These are phyloP conservation scores for Magnolia kwangsiensis DNA, from an alignment of 164 flowering plant species.

Conservation along the genomic window DNA sequence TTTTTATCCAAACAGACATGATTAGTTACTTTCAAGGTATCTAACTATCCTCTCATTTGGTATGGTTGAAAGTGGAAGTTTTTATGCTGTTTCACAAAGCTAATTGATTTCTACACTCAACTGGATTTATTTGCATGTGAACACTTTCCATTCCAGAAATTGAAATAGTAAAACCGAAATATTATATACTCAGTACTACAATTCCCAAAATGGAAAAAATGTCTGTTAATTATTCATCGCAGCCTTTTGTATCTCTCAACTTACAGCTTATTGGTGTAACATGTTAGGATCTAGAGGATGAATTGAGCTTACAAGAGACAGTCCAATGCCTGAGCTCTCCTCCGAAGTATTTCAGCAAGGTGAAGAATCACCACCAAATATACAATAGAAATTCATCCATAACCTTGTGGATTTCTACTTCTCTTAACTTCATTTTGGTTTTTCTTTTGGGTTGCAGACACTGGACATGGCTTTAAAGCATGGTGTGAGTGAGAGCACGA, in stretches of 20 bases:
- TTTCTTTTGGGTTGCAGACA: slow-evolving; percentile 32
- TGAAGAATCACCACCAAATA: slow-evolving; percentile 13
- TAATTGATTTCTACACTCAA: not conserved
- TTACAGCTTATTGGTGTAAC: not conserved
- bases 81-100: not conserved
- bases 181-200: not conserved
- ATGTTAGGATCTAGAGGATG: slow-evolving; percentile 48
- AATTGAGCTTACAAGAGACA: slow-evolving; percentile 30
- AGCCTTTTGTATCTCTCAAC: not conserved
- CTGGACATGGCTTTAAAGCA: slow-evolving; percentile 36
- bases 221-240: not conserved
- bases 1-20: too few species aligned
- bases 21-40: too few species aligned
- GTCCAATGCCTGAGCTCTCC: slow-evolving; percentile 56
- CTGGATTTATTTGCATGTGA: not conserved
- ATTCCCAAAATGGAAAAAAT: not conserved
- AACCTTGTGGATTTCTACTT: not conserved
- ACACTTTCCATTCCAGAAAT: not conserved
- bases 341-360: slow-evolving; percentile 54
- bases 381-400: not conserved
- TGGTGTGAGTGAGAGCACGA: slow-evolving; percentile 45
- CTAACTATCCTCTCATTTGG: not conserved
- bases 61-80: too few species aligned
- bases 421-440: not conserved
- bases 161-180: not conserved